Base-by-base conservation (phyloP, 1,284 basidiomycete genomes). In the Somion occarium region DNA sequence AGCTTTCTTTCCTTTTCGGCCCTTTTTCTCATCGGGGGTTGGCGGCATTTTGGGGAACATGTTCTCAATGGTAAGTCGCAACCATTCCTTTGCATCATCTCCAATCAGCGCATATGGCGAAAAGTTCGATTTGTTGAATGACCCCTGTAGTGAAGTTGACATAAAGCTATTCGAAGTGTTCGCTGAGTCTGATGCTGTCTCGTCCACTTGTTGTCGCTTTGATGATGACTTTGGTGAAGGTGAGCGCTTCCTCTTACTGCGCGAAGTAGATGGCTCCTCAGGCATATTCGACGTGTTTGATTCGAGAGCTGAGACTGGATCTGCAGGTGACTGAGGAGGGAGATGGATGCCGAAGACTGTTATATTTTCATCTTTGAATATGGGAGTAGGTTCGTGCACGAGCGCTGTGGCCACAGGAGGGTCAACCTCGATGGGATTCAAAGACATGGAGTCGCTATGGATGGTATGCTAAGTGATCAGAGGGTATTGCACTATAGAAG, bases 311-410 rank as follows among this genome's bases (percentile, higher is more conserved):
- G n/a, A n/a, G n/a, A n/a, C n/a, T n/a, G n/a, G n/a, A 2, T 49
- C 49, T 2, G 19, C 39, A 1, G 42, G 22, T 1, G 41, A 18
- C 27, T 37, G 15, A 18, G 27, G 75, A n/a, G 69, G 59, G 5
- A 86, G 58, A 1, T 84, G 79, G 42, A 90, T 70, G 1, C 78
- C 75, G 59, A 83, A 88, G 11, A 91, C 74, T 1, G 78, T 73
- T 49, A 92, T 66, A 56, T 82, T 80, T 25, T 77, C 71, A 61
- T 92, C 90, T 53, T 72, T 68, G 66, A 76, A 90, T 27, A 83
- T 66, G 0, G 73, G 73, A 12, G 49, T 27, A 2, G 75, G 72
- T 34, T 47, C 58, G 30, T 53, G 52, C 23, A 65, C 61, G 11
- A 61, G 48, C 37, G 64, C 53, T 9, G 54, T 25, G 42, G 23